Evolutionary conservation across 768 basidiomycete genomes (phyloP), one percentile per base, ranked within the genome.

Genomic region (Tulasnella sp.): DNA sequence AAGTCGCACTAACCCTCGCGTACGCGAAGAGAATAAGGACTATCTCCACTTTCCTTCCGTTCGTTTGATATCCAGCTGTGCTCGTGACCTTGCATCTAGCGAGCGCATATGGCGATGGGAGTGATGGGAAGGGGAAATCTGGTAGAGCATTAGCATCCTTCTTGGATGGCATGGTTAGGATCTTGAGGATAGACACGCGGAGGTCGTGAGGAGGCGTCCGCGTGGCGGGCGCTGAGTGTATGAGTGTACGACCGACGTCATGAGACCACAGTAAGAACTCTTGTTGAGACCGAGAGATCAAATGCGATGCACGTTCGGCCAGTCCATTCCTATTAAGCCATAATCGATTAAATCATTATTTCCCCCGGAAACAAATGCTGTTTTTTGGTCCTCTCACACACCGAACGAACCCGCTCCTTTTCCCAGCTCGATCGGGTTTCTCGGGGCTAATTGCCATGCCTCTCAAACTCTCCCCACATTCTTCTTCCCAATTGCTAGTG

Each of bases 181-280:
- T 56, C 29, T 32, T 24, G n/a, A 43, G n/a, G 55, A 56, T 44
- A 1, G 44, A 11, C 23, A 56, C 15, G 19, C 55, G 55, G 8
- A 56, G 41, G 30, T 56, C 55, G 23, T 38, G 55, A 27, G 42
- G 42, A 15, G 43, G 23, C 21, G 55, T 27, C 29, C 44, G 41
- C 15, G 24, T 48, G 21, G 43, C 19, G 2, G 34, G 41, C 29
- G 21, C 27, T 27, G 43, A 8, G 43, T 44, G n/a, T 24, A 43
- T 24, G 17, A 56, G 55, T 19, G 55, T 42, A 42, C 55, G 34
- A 2, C 41, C 41, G 23, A 56, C 27, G 24, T 56, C 55, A n/a
- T 56, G 55, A 26, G 55, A 56, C 55, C 55, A 56, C 11, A 56
- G 29, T 4, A 43, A 44, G 17, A 56, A 56, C 23, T 56, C 55